A percentile compares a stretch with the other conserved stretches of the same genome.
phyloP scores from a whole-genome alignment of 345 rosid genomes.

The Camelina hispida region DNA sequence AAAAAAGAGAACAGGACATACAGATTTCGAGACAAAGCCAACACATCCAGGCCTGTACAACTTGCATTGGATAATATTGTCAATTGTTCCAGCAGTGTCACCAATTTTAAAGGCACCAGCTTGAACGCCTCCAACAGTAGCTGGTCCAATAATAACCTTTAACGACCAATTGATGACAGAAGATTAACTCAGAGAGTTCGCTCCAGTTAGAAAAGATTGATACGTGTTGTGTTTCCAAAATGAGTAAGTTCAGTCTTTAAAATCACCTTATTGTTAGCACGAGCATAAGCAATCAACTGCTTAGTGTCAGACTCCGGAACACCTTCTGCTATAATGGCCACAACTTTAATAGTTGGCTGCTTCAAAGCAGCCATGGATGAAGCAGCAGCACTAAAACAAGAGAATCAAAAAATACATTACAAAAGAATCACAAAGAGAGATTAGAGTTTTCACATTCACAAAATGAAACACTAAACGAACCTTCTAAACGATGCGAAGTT shows the following conservation, averaged over 20 bases:
- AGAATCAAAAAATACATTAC: not conserved
- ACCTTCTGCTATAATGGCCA: conserved; percentile 98
- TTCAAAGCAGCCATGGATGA: conserved; percentile 96
- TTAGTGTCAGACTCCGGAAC: conserved; percentile 97
- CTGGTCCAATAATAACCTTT: conserved; percentile 98
- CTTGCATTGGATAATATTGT: conserved; percentile 89
- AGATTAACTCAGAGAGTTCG: not conserved
- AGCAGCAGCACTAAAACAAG: conserved; percentile 83
- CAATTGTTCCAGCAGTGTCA: conserved; percentile 98
- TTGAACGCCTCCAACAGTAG: conserved; percentile 98
- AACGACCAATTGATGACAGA: conserved; percentile 33
- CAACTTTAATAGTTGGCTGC: conserved; percentile 93
- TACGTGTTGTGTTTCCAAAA: not conserved
- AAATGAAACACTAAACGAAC: conserved; percentile 34
- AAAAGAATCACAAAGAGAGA: conserved; percentile 23
- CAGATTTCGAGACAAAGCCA: conserved; percentile 98
- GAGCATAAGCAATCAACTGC: conserved; percentile 89
- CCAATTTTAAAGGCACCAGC: conserved; percentile 99
- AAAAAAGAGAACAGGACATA: conserved; percentile 46
- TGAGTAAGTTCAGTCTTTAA: not conserved
- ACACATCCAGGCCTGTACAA: conserved; percentile 97
- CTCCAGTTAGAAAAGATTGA: not conserved
- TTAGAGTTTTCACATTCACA: no score
- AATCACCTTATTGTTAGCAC: conserved; percentile 87
- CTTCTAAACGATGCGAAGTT: conserved; percentile 97